Conservation (phyloP, 2,329 filamentous ascomycete genomes). For the Nothophaeocryptopus gaeumannii region DNA sequence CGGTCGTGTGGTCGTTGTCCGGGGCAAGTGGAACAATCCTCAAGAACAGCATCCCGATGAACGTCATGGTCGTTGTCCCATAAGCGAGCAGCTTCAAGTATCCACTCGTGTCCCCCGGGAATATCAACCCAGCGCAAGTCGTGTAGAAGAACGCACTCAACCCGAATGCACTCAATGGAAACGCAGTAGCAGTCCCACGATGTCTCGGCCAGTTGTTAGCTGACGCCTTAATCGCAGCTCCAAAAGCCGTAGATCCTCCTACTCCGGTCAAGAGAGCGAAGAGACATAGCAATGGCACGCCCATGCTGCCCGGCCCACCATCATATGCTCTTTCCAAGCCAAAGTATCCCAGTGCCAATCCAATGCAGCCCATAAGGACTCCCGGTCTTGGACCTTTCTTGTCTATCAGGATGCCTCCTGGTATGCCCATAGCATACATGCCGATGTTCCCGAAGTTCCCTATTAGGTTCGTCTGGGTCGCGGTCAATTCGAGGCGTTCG, state of each 20-base stretch:
- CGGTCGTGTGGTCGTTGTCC: slow-evolving; percentile 44
- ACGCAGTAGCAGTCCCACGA: slow-evolving; percentile 88
- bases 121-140: slow-evolving; percentile 68
- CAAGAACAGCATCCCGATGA: slow-evolving; percentile 80
- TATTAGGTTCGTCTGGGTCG: slow-evolving; percentile 91
- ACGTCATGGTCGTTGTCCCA: slow-evolving; percentile 73
- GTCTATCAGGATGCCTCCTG: slow-evolving; percentile 85
- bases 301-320: slow-evolving; percentile 58
- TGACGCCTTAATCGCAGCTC: slow-evolving; percentile 76
- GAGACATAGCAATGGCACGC: slow-evolving; percentile 64
- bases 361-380: slow-evolving; percentile 69
- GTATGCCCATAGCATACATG: slow-evolving; percentile 90
- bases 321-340: slow-evolving; percentile 79
- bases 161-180: slow-evolving; percentile 88
- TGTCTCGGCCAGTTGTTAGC: slow-evolving; percentile 90
- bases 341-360: slow-evolving; percentile 78
- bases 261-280: slow-evolving; percentile 83
- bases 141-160: slow-evolving; percentile 97
- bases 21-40: slow-evolving; percentile 57
- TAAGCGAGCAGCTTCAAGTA: slow-evolving; percentile 77
- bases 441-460: slow-evolving; percentile 77
- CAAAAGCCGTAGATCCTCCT: slow-evolving; percentile 88
- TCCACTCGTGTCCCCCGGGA: slow-evolving; percentile 77
- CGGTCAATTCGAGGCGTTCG: slow-evolving; percentile 76
- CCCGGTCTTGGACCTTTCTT: slow-evolving; percentile 74